Base-by-base conservation (phyloP, 1,284 basidiomycete genomes). In the Taiwanofungus camphoratus region DNA sequence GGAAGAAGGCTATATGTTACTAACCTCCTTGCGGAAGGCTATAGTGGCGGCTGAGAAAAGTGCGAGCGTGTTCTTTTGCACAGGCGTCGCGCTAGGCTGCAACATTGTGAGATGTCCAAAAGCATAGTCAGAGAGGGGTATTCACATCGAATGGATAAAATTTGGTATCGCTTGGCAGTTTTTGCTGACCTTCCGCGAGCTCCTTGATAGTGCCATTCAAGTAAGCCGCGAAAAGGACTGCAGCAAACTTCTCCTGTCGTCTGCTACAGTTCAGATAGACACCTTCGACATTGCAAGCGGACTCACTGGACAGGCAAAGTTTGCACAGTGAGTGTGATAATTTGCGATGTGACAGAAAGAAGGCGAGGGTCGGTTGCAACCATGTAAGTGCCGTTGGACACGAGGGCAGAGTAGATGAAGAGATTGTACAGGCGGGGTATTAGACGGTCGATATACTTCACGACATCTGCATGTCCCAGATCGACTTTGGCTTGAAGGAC, bases 381-480 rank as follows among this genome's bases (percentile, higher is more conserved):
- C 44, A 65, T 52, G 12, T 58, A 48, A n/a, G 52, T 55, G 8
- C 53, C 60, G 13, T 68, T 59, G 20, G 51, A 46, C 26, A 42
- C 54, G 22, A 74, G 53, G 9, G 79, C 73, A 3, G 82, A 76
- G 46, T 68, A 73, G 16, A 92, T 66, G 51, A 88, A 83, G 12
- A 93, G 60, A 27, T 79, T 77, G 54, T 81, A 88, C 12, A 96
- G 55, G 18, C 76, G 68, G 4, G 85, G 81, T 1, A 91, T 71
- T 1, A 96, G 67, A 32, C 73, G 69, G 47, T 92, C 86, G 34
- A 86, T 72, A 57, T 91, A 91, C 61, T 87, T 89, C 2, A 76
- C 65, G 4, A 95, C 71, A 55, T 96, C 93, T 1, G 66, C 58
- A 58, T 95, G 75, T 56, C 45, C 64, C 58, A 52, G 67, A 7